Evolutionary conservation across 495 filamentous ascomycete genomes (phyloP), one percentile per base, ranked within the genome.

Genomic region (Penicillium bovifimosum): DNA sequence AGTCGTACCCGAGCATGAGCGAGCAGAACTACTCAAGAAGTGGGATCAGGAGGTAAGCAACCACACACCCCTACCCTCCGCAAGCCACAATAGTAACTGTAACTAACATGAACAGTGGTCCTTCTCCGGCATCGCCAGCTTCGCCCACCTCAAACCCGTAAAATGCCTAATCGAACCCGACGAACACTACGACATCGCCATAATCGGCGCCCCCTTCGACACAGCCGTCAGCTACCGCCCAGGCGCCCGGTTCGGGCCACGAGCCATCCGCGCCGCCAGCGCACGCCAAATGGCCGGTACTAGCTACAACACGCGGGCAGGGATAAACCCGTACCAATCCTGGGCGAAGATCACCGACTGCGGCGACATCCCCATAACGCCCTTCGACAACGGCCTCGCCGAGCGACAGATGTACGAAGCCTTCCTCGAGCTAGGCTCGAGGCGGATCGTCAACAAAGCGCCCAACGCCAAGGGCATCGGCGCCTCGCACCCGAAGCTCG

Each of bases 191-290:
- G 89, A 95, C 63, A 90, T 95, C 54, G 89, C 76, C 29, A 80
- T 95, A 42, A 80, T 95, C 43, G 89, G 89, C 1, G 88, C 82
- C 1, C 89, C 89, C 0, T 95, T 95, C 61, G 89, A 95, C 65
- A 92, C 88, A 1, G 86, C 88, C 14, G 85, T 88, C 14, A 83
- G 74, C 56, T 92, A 92, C 70, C 73, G 89, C 56, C 89, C 89
- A 44, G 86, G 86, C 18, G 89, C 89, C 17, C 80, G 88, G 11
- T 92, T 92, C 63, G 88, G 88, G 0, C 89, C 89, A 16, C 81
- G 88, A 28, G 85, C 88, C 47, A 95, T 95, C 54, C 82, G 89
- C 43, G 84, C 86, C 34, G 88, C 86, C 40, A 88, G 84, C 26
- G 80, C 83, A 7, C 78, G 87, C 29, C 87, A 91, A 65, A 85